Conservation (phyloP, 495 filamentous ascomycete genomes). For the Aspergillus cristatus region DNA sequence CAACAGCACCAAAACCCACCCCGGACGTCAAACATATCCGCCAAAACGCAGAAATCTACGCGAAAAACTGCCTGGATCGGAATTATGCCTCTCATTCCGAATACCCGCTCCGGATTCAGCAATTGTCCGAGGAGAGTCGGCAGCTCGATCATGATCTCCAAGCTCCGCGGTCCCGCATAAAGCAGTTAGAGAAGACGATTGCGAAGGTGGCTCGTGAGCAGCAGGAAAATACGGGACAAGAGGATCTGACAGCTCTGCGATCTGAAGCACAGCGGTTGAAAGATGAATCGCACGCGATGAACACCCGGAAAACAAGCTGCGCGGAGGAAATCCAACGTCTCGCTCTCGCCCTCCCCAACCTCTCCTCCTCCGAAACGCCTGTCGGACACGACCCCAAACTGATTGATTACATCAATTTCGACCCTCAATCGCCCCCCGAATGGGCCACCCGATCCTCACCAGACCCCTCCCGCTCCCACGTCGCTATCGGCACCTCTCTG, state of each 20-base stretch:
- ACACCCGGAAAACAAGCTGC: slow-evolving; percentile 48
- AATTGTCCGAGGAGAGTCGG: slow-evolving; percentile 59
- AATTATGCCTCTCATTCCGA: slow-evolving; percentile 65
- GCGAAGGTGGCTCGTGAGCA: slow-evolving; percentile 21
- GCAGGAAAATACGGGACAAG: slow-evolving; percentile 6
- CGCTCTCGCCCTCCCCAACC: slow-evolving; percentile 76
- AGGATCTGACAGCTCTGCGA: slow-evolving; percentile 28
- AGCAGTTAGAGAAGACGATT: slow-evolving; percentile 34
- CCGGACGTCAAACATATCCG: slow-evolving; percentile 87
- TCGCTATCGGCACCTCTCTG: slow-evolving; percentile 72
- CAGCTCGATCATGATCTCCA: slow-evolving; percentile 32
- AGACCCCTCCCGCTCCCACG: slow-evolving; percentile 55
- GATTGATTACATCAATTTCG: slow-evolving; percentile 66
- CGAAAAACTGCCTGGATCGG: slow-evolving; percentile 71
- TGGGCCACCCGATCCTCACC: slow-evolving; percentile 31
- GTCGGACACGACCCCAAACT: slow-evolving; percentile 50
- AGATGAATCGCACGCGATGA: slow-evolving; percentile 48
- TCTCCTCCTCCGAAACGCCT: slow-evolving; percentile 69
- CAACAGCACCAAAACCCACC: slow-evolving; percentile 70
- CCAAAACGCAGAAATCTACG: slow-evolving; percentile 65
- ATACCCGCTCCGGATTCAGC: slow-evolving; percentile 59
- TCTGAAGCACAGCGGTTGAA: slow-evolving; percentile 65
- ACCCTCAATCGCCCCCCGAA: slow-evolving; percentile 44
- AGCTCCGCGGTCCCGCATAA: slow-evolving; percentile 27
- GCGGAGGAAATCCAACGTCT: slow-evolving; percentile 61